Percentiles rank a stretch among this genome's conserved stretches.
Conservation (phyloP, 192 early-diverging fungal genomes). For the Gaertneriomyces sp. region DNA sequence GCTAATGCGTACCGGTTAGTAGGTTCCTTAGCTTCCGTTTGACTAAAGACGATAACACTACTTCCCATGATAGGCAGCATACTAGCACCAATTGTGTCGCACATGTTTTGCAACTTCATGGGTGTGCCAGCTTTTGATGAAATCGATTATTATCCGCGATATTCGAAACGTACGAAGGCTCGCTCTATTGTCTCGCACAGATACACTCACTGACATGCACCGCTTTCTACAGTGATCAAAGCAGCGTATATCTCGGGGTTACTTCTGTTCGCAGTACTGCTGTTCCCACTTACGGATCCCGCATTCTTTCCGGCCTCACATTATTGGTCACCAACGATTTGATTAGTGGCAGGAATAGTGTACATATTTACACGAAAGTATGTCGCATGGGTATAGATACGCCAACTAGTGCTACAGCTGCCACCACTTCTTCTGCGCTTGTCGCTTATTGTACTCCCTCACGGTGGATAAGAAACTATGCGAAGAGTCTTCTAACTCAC, state of each 20-base stretch:
- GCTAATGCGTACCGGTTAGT: slow-evolving; percentile 54
- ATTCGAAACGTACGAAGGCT: background rate
- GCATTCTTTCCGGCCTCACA: background rate
- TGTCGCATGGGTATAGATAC: slow-evolving; percentile 11
- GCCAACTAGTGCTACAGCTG: slow-evolving; percentile 64
- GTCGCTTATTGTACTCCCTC: slow-evolving; percentile 56
- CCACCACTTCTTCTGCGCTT: slow-evolving; percentile 40
- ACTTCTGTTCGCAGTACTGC: background rate
- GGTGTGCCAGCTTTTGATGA: slow-evolving; percentile 64
- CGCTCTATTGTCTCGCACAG: background rate
- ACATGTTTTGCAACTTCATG: slow-evolving; percentile 72
- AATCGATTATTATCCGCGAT: slow-evolving; percentile 14
- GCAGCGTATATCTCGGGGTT: slow-evolving; percentile 2
- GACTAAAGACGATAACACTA: background rate
- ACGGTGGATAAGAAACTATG: slow-evolving; percentile 56
- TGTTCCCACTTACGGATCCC: slow-evolving; percentile 17
- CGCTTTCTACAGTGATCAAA: background rate
- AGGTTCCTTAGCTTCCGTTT: background rate
- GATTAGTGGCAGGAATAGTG: no score
- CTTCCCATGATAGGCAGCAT: slow-evolving; percentile 35
- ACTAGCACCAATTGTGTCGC: slow-evolving; percentile 50
- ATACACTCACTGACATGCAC: background rate
- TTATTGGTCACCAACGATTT: no score
- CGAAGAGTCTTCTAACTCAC: slow-evolving; percentile 51
- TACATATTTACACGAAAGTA: no score